These are phyloP conservation scores for Russula dissimulans DNA, from an alignment of 768 basidiomycete genomes.

Conservation along the genomic window DNA sequence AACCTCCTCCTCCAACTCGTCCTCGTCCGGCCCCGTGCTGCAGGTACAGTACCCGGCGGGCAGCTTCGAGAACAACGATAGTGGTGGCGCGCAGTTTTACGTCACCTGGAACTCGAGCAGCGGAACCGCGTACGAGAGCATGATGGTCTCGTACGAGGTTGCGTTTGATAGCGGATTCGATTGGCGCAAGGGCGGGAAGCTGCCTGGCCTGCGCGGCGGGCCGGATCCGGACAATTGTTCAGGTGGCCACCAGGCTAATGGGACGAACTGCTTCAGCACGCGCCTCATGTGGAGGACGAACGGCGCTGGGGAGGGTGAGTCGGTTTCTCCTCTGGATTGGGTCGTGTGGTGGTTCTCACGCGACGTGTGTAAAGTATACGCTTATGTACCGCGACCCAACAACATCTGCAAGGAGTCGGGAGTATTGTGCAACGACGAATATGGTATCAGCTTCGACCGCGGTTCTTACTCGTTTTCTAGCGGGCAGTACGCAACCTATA, in stretches of 20 bases:
- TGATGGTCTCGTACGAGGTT: conserved; percentile 68
- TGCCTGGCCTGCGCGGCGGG: conserved; percentile 70
- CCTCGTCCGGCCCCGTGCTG: conserved; percentile 34
- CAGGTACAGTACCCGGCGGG: conserved; percentile 56
- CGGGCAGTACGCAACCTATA: conserved; percentile 45
- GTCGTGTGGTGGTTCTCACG: conserved; percentile 1
- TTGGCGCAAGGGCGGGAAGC: conserved; percentile 71
- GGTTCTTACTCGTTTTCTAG: conserved; percentile 53
- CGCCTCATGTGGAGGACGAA: conserved; percentile 67
- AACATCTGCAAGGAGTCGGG: conserved; percentile 44
- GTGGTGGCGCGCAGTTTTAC: conserved; percentile 58
- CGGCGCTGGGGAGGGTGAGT: conserved; percentile 62
- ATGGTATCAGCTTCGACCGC: conserved; percentile 66
- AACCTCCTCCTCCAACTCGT: conserved; percentile 26
- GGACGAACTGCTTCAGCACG: conserved; percentile 62
- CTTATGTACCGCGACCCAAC: conserved; percentile 63
- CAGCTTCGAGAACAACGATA: conserved; percentile 45
- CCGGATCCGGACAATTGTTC: conserved; percentile 53
- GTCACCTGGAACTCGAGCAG: conserved; percentile 57
- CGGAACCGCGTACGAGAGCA: conserved; percentile 48
- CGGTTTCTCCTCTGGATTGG: not conserved
- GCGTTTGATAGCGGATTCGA: conserved; percentile 58
- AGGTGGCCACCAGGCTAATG: conserved; percentile 56
- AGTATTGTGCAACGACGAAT: conserved; percentile 62
- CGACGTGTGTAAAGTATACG: conserved; percentile 47